Conservation (phyloP, 78 protist species). For the Planoprotostelium fungivorum region DNA sequence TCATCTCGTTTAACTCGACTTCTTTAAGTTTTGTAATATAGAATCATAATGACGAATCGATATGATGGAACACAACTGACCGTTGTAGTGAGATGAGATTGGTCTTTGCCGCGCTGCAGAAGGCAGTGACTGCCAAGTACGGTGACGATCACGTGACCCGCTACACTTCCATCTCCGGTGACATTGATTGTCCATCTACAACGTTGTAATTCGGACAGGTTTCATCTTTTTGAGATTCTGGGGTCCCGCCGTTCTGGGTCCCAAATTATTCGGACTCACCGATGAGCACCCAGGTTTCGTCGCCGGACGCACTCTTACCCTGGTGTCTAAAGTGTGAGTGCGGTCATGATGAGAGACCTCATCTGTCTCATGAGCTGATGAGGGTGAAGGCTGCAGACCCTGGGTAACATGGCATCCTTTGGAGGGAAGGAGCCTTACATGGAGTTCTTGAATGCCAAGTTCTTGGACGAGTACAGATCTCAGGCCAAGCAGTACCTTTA, state of each 20-base stretch:
- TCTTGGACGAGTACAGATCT: background rate
- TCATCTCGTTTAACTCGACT: too few relatives aligned
- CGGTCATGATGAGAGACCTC: too few relatives aligned
- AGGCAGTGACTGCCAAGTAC: constrained; percentile 22
- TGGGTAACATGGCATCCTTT: background rate
- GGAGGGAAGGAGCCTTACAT: background rate
- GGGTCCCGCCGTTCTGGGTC: constrained; percentile 79
- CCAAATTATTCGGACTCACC: constrained; percentile 73
- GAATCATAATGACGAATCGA: too few relatives aligned
- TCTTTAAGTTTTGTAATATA: too few relatives aligned
- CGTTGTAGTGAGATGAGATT: constrained; percentile 16
- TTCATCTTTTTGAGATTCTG: constrained; percentile 75
- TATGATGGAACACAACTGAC: background rate
- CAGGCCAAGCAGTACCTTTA: background rate
- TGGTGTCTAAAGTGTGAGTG: constrained; percentile 60
- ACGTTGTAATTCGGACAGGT: constrained; percentile 29
- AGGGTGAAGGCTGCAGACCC: background rate
- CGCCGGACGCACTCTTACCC: constrained; percentile 61
- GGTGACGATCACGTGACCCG: constrained; percentile 33
- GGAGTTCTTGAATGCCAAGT: background rate
- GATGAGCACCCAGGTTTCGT: constrained; percentile 49
- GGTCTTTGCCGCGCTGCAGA: constrained; percentile 37
- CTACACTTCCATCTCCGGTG: constrained; percentile 52
- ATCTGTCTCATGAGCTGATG: too few relatives aligned
- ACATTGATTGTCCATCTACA: background rate